These are phyloP conservation scores for Nothomitra cinnamomea DNA, from an alignment of 2,329 filamentous ascomycete species.

Conservation along the genomic window DNA sequence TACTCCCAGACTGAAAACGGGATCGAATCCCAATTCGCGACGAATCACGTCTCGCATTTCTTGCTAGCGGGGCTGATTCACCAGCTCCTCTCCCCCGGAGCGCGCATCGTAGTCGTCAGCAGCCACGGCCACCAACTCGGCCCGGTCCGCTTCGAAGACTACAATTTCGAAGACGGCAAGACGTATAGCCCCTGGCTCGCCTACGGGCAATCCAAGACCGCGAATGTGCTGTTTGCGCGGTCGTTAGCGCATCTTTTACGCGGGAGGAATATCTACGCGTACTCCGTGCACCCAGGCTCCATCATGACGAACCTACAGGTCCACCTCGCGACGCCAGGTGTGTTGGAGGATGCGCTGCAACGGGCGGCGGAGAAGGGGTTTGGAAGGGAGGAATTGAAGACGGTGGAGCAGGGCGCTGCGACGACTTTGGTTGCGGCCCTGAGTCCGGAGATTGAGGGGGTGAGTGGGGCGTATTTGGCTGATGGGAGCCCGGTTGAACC, in stretches of 20 bases:
- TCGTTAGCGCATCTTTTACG: conserved; percentile 10
- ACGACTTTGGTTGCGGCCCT: background rate
- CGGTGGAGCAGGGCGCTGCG: background rate
- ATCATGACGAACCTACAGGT: background rate
- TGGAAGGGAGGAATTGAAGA: background rate
- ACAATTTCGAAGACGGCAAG: conserved; percentile 10
- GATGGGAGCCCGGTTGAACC: conserved; percentile 13
- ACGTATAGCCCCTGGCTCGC: conserved; percentile 15
- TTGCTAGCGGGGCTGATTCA: conserved; percentile 19
- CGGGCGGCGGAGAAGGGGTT: background rate
- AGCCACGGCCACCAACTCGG: conserved; percentile 15
- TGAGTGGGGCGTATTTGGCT: conserved; percentile 13
- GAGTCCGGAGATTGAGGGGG: background rate
- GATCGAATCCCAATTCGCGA: conserved; percentile 19
- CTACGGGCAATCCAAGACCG: conserved; percentile 16
- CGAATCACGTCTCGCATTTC: conserved; percentile 21
- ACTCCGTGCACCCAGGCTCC: conserved; percentile 16
- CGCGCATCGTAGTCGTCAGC: conserved; percentile 14
- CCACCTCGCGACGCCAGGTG: background rate
- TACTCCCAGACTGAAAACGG: conserved; percentile 16
- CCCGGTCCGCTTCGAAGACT: conserved; percentile 17
- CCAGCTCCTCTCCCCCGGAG: conserved; percentile 13
- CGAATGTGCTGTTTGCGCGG: conserved; percentile 15
- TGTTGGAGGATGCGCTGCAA: background rate
- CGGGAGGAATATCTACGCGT: conserved; percentile 10